Base-by-base conservation (phyloP, 495 filamentous ascomycete genomes). In the Penicillium egyptiacum region DNA sequence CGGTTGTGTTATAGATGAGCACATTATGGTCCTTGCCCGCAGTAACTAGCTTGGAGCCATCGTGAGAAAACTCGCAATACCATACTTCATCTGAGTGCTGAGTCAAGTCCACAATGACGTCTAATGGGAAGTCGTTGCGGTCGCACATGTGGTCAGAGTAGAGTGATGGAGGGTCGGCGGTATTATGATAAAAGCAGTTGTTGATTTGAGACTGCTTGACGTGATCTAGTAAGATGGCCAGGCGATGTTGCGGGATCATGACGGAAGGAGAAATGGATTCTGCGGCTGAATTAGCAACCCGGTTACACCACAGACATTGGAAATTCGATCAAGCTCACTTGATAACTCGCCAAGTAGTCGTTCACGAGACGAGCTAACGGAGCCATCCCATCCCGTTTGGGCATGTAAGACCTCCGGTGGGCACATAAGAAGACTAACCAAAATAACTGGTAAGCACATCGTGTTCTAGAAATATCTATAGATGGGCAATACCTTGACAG, bases 261-360 rank as follows among this genome's bases (percentile, higher is more conserved):
- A 96, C 89, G n/a, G 91, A 92, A 1, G 94, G 94, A 4, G 95
- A 95, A 56, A 99, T 95, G 31, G 83, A 96, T 76, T 81, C 91
- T 95, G 54, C n/a, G 26, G 12, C 12, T 8, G n/a, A n/a, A 47
- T 63, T 56, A 60, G 60, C 48, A 56, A 43, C 22, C 6, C 11
- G 30, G 54, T 41, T 16, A 30, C 19, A 53, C n/a, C 50, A 19
- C 11, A 23, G 9, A 26, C 11, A 16, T n/a, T 30, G 9, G 8
- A 11, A 1, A 23, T n/a, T 23, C 10, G 26, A 35, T 8, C 9
- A 12, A 16, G 74, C 86, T 71, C 73, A 96, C 91, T 89, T 47
- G 92, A 96, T 23, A 99, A 73, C 41, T 94, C 85, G 5, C 85
- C 88, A 25, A 98, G 77, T 4, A 99, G 77, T 6, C 80, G 73